Base-by-base conservation (phyloP, 2,329 filamentous ascomycete genomes). In the Madurella fahalii region DNA sequence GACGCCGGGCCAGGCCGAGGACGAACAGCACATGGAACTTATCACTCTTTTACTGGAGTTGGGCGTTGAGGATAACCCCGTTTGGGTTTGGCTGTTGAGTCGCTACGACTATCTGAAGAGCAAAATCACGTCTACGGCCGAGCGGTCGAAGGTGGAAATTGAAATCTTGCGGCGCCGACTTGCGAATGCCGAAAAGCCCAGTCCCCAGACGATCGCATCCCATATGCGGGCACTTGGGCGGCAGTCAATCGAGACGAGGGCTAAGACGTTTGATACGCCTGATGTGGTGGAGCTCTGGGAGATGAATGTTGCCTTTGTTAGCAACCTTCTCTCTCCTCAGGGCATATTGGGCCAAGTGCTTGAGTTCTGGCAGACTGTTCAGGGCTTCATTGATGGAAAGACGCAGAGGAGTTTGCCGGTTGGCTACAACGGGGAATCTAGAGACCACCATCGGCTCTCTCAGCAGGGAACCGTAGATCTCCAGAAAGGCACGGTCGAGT, bases 271-370 rank as follows among this genome's bases (percentile, higher is more conserved):
- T n/a, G 94, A 99, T 68, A 84, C 86, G 0, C 74, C 86, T 2
- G 86, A 93, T 45, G 81, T 96, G 13, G 80, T 95, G 59, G 91
- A 96, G 62, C 81, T 97, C 57, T 99, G 94, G 94, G 92, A 96
- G 65, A 90, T 92, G 68, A 85, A 95, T 59, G 76, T 90, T 56
- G 75, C 80, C 0, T 94, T 90, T 58, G 69, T 97, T 57, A 85
- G 75, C 9, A 83, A 81, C 41, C 77, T 99, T 40, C 75, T 99
- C 0, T 92, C 90, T 0, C 73, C 85, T 7, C 84, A 86, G 58
- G 94, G 94, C 4, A 79, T 97, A 15, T 76, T 99, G 5, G 91
- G 90, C 0, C 94, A 99, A 69, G 82, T 97, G 1, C 73, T 95
- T 16, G 91, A 95, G 60, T 97, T 96, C 69, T 96, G 93, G 90